Conservation (phyloP, 2,329 filamentous ascomycete genomes). For the Colletotrichum somersetense region DNA sequence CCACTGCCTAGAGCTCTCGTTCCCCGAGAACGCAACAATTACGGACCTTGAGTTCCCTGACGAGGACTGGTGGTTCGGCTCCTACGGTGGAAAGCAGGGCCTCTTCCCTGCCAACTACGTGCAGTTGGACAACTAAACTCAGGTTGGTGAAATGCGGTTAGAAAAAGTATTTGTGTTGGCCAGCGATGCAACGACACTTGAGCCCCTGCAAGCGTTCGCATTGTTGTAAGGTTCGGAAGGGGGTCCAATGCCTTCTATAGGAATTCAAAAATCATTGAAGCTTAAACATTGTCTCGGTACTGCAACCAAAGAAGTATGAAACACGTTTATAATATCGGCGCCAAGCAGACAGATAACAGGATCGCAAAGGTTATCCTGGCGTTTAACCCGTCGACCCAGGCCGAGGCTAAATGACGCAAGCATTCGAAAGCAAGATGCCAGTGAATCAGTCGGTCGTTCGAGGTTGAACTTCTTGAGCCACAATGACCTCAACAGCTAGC, state of each 20-base stretch:
- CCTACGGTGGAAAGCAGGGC: slow-evolving; percentile 82
- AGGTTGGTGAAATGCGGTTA: slow-evolving; percentile 14
- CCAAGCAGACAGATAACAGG: background rate
- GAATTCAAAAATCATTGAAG: slow-evolving; percentile 28
- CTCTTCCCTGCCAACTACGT: slow-evolving; percentile 86
- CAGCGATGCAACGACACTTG: slow-evolving; percentile 29
- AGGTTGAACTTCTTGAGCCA: too few relatives aligned
- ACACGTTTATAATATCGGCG: background rate
- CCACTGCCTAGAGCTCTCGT: slow-evolving; percentile 72
- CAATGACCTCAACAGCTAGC: background rate
- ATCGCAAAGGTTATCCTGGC: background rate
- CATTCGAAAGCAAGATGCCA: background rate
- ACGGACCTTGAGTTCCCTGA: slow-evolving; percentile 93
- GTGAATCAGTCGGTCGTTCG: background rate
- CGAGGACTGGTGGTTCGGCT: slow-evolving; percentile 98
- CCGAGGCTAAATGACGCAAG: background rate
- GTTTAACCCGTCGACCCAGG: background rate
- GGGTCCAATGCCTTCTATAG: slow-evolving; percentile 4
- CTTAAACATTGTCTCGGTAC: background rate
- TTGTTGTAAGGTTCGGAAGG: slow-evolving; percentile 14
- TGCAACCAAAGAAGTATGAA: background rate
- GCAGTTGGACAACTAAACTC: slow-evolving; percentile 61
- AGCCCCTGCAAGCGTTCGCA: slow-evolving; percentile 6
- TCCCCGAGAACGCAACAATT: slow-evolving; percentile 89
- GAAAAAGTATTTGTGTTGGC: slow-evolving; percentile 38